These are phyloP conservation scores for Aspergillus wentii DNA, from an alignment of 495 filamentous ascomycete genomes.

Conservation along the genomic window DNA sequence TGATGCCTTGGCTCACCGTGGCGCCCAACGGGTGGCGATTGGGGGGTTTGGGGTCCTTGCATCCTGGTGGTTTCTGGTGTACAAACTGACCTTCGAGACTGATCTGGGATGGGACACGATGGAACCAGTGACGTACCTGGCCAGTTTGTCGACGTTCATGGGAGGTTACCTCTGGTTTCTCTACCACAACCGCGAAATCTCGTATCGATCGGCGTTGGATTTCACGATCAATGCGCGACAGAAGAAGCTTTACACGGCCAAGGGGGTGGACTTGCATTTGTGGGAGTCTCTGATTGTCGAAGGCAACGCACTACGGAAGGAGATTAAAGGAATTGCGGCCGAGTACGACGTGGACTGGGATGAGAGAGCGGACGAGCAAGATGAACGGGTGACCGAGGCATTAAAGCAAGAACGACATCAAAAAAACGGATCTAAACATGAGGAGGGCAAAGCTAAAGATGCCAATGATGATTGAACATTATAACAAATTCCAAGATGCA, in stretches of 20 bases:
- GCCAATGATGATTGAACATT: conserved; percentile 17
- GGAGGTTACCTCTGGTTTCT: conserved; percentile 91
- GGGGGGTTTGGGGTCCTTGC: conserved; percentile 67
- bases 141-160: conserved; percentile 77
- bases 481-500: too few relatives aligned
- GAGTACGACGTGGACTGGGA: conserved; percentile 97
- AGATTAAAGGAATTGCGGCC: conserved; percentile 75
- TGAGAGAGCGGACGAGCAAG: conserved; percentile 71
- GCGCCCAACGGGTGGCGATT: conserved; percentile 75
- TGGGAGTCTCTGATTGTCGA: conserved; percentile 83
- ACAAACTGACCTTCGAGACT: conserved; percentile 73
- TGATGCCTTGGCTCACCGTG: conserved; percentile 67
- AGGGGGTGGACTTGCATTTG: conserved; percentile 67
- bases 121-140: conserved; percentile 87
- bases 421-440: conserved; percentile 43
- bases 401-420: conserved; percentile 58
- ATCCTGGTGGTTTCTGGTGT: conserved; percentile 78
- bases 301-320: conserved; percentile 69
- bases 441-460: conserved; percentile 34
- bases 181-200: conserved; percentile 86
- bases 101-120: conserved; percentile 84
- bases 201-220: conserved; percentile 79
- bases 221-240: conserved; percentile 77
- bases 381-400: conserved; percentile 65
- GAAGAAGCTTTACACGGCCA: conserved; percentile 65